Conservation (phyloP, 805 yeast genomes). For the Lachancea meyersii region DNA sequence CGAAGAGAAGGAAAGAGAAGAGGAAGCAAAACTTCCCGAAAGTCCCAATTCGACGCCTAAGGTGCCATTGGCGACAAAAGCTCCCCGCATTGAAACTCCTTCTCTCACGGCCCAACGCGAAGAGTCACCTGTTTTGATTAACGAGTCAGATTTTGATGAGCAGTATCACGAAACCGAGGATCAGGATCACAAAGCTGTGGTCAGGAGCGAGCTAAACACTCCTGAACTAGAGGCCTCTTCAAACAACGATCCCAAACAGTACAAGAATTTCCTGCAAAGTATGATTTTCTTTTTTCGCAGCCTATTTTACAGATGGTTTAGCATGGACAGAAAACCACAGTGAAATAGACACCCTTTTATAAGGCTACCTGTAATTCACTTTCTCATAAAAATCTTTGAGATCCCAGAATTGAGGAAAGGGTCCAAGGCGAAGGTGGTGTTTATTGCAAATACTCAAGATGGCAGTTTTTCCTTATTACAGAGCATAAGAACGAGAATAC, state of each 20-base stretch:
- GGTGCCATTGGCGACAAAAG: not conserved
- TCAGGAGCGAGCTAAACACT: not conserved
- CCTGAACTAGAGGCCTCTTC: slow-evolving; percentile 1
- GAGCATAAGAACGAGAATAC: too few relatives aligned
- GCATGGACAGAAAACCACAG: slow-evolving; percentile 3
- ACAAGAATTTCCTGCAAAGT: slow-evolving; percentile 17
- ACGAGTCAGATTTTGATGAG: slow-evolving; percentile 16
- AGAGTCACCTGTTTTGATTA: slow-evolving; percentile 14
- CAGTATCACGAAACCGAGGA: slow-evolving; percentile 10
- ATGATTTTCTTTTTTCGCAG: slow-evolving; percentile 18
- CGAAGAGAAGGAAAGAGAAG: not conserved
- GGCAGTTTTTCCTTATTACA: too few relatives aligned
- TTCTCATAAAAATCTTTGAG: not conserved
- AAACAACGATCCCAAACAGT: slow-evolving; percentile 11
- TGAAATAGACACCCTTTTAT: not conserved
- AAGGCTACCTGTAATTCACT: too few relatives aligned
- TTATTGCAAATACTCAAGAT: too few relatives aligned
- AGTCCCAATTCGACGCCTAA: slow-evolving; percentile 27
- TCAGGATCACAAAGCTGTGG: slow-evolving; percentile 5
- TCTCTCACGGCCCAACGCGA: not conserved
- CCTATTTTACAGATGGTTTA: slow-evolving; percentile 19
- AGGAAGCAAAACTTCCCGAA: slow-evolving; percentile 20
- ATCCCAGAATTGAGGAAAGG: not conserved
- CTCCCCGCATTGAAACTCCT: not conserved
- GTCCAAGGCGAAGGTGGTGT: too few relatives aligned